Evolutionary conservation across 2,329 filamentous ascomycete species (phyloP).

Genomic region (Aureobasidium sp.): DNA sequence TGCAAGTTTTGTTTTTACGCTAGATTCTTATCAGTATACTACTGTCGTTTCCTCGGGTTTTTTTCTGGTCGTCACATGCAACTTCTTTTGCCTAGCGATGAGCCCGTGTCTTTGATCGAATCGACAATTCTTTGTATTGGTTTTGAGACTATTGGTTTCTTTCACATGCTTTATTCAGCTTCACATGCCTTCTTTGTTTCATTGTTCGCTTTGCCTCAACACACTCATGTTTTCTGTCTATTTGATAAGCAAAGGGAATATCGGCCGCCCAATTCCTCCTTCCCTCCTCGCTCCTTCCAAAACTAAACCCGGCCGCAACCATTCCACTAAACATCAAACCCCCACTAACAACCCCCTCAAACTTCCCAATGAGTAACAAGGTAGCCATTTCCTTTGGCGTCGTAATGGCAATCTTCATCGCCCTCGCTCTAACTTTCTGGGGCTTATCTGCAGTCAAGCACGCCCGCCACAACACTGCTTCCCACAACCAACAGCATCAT

Average conservation of each 20-base stretch:
- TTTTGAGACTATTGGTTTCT: not conserved
- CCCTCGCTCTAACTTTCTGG: slow-evolving; percentile 8
- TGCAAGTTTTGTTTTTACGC: not conserved
- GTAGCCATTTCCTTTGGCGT: not conserved
- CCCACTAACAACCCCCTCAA: not conserved
- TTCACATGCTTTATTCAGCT: not conserved
- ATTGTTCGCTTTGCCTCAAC: not conserved
- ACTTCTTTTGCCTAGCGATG: not conserved
- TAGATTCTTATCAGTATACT: not conserved
- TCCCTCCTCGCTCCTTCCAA: not conserved
- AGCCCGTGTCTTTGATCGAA: not conserved
- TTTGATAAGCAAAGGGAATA: not conserved
- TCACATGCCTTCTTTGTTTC: not conserved
- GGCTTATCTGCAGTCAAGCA: not conserved
- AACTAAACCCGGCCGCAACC: not conserved
- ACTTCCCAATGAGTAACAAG: not conserved
- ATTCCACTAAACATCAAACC: not conserved
- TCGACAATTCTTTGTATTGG: not conserved
- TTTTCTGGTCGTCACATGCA: not conserved
- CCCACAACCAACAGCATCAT: not conserved
- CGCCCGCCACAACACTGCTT: not conserved
- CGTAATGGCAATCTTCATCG: slow-evolving; percentile 9
- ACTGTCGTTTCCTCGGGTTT: not conserved
- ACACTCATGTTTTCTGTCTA: not conserved
- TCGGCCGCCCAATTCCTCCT: not conserved